Conservation (phyloP, 2,329 filamentous ascomycete species). For the Aspergillus costaricaensis region DNA sequence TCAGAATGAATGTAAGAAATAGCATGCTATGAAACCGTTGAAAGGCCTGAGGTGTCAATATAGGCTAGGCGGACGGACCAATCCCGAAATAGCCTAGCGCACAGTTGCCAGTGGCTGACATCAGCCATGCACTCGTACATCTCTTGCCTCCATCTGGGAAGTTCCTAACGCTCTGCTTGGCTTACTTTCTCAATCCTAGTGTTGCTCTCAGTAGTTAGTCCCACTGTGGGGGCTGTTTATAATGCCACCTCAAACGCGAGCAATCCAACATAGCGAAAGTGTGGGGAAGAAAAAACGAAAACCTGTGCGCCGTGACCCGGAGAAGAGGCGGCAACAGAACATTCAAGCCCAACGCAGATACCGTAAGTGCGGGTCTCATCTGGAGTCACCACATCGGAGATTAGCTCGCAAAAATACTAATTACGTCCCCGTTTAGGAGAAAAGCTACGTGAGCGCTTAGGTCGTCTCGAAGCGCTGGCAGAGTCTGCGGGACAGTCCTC, state of each 20-base stretch:
- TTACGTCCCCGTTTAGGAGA: constrained; percentile 12
- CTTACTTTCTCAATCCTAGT: neutral
- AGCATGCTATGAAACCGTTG: too few relatives aligned
- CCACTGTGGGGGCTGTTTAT: neutral
- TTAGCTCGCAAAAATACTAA: neutral
- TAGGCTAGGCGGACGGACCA: too few relatives aligned
- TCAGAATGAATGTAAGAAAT: too few relatives aligned
- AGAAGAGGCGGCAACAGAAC: constrained; percentile 26
- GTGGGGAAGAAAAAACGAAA: constrained; percentile 20
- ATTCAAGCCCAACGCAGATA: constrained; percentile 25
- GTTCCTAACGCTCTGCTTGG: neutral
- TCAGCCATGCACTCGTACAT: constrained; percentile 4
- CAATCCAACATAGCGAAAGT: neutral
- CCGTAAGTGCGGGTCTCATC: constrained; percentile 13
- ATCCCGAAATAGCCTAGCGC: too few relatives aligned
- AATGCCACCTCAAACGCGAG: constrained; percentile 10
- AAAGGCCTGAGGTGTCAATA: too few relatives aligned
- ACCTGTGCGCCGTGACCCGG: constrained; percentile 26
- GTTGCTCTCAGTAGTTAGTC: neutral
- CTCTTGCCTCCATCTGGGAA: too few relatives aligned
- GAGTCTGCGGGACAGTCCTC: constrained; percentile 3
- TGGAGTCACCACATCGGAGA: neutral
- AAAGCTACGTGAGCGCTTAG: constrained; percentile 20
- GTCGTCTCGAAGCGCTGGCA: constrained; percentile 19
- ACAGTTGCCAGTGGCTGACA: constrained; percentile 1